phyloP scores from a whole-genome alignment of 2,329 filamentous ascomycete genomes.

The Apiospora kogelbergensis region DNA sequence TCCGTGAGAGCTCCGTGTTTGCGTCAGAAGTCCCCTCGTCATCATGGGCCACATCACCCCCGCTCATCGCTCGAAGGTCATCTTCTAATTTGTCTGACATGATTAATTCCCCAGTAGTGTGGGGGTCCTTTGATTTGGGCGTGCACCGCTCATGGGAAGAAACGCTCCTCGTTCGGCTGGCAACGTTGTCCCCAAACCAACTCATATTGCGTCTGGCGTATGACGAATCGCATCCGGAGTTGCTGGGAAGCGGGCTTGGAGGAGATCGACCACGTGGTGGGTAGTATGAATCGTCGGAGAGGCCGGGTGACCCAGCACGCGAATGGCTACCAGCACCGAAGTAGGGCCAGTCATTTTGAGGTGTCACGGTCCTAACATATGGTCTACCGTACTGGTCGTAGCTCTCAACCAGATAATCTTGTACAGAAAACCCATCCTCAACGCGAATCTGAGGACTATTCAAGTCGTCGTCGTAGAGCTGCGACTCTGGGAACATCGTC shows the following conservation, averaged over 20 bases:
- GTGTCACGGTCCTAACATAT: constrained; percentile 40
- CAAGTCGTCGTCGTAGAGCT: constrained; percentile 23
- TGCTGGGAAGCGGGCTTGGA: constrained; percentile 49
- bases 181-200: constrained; percentile 22
- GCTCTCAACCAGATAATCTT: constrained; percentile 39
- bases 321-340: constrained; percentile 35
- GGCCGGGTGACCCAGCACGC: constrained; percentile 30
- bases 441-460: constrained; percentile 36
- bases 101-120: constrained; percentile 13
- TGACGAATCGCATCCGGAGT: constrained; percentile 37
- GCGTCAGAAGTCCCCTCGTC: constrained; percentile 15
- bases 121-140: constrained; percentile 20
- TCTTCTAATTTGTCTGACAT: not conserved
- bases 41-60: not conserved
- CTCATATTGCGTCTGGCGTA: constrained; percentile 19
- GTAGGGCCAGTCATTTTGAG: constrained; percentile 45
- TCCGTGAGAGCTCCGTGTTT: constrained; percentile 11
- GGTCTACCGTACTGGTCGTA: constrained; percentile 34
- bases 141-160: constrained; percentile 20
- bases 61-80: constrained; percentile 10
- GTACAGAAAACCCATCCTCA: constrained; percentile 38
- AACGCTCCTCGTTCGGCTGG: constrained; percentile 17
- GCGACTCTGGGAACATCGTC: constrained; percentile 58
- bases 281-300: constrained; percentile 42
- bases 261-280: constrained; percentile 54